Percentiles rank a stretch among this genome's conserved stretches.
These are phyloP conservation scores for Neurospora pannonica DNA, from an alignment of 495 filamentous ascomycete genomes.

Conservation along the genomic window DNA sequence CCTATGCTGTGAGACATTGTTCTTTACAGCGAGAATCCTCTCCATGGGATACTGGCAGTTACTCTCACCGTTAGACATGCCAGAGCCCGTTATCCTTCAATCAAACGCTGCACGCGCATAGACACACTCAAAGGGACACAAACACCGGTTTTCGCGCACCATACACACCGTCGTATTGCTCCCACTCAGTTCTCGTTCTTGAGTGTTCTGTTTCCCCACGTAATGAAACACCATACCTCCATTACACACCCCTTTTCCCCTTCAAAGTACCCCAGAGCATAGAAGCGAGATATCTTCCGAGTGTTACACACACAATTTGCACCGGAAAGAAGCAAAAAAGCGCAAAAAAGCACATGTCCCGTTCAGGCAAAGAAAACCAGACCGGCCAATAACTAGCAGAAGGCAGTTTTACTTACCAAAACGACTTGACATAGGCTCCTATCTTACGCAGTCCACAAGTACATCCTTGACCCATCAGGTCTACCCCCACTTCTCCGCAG, in stretches of 20 bases:
- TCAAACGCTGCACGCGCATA: not conserved
- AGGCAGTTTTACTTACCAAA: not conserved
- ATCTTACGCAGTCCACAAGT: slow-evolving; percentile 55
- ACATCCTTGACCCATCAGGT: slow-evolving; percentile 55
- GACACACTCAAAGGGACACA: not conserved
- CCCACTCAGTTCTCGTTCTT: not conserved
- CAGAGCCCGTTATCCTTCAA: not conserved
- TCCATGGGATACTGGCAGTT: not conserved
- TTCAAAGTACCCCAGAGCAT: not conserved
- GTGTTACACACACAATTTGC: not conserved
- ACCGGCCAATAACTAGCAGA: not conserved
- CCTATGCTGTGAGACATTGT: not conserved
- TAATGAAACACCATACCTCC: slow-evolving; percentile 11
- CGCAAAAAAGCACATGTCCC: not conserved
- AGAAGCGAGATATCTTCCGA: not conserved
- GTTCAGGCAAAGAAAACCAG: not conserved
- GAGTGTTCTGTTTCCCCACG: slow-evolving; percentile 14
- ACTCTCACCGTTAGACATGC: not conserved
- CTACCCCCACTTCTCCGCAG: slow-evolving; percentile 66
- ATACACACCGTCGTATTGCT: slow-evolving; percentile 2
- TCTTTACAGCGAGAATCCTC: not conserved
- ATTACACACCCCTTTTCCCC: slow-evolving; percentile 5
- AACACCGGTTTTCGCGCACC: slow-evolving; percentile 1
- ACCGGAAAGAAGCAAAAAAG: not conserved
- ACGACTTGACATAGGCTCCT: slow-evolving; percentile 48